Evolutionary conservation across 352 stramenopile genomes (phyloP).

Genomic region (Pythium plurisporium): DNA sequence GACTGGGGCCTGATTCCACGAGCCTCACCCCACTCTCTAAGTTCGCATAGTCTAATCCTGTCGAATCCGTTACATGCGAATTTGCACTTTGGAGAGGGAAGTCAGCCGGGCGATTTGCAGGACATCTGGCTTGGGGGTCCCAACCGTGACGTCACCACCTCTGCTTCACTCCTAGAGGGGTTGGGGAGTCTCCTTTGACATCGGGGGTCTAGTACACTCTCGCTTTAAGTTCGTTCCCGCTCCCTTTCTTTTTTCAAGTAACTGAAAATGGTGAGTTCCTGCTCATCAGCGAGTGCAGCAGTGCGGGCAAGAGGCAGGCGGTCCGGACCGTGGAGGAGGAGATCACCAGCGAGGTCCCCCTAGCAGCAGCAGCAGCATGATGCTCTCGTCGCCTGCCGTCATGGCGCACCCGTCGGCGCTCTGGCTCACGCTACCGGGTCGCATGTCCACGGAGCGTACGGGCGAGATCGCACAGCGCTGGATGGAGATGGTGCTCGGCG

Average conservation of each 20-base stretch:
- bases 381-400: conserved; percentile 22
- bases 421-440: conserved; percentile 22
- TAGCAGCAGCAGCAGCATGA: conserved; percentile 6
- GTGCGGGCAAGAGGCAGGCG: conserved; percentile 17
- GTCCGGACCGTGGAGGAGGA: too few species aligned
- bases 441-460: conserved; percentile 29
- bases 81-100: background rate
- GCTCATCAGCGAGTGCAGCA: conserved; percentile 3
- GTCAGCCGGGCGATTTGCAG: background rate
- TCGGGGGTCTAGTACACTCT: background rate
- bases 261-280: conserved; percentile 30
- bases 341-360: background rate
- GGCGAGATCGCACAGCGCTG: conserved; percentile 75
- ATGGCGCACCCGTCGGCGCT: conserved; percentile 23
- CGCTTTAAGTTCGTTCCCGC: conserved; percentile 13
- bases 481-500: conserved; percentile 86
- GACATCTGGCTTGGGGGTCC: conserved; percentile 4
- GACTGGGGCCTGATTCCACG: too few species aligned
- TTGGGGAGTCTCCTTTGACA: background rate
- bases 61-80: background rate
- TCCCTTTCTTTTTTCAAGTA: conserved; percentile 5
- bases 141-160: too few species aligned
- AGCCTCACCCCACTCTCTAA: conserved; percentile 11
- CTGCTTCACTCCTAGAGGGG: too few species aligned
- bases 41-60: background rate